Percentiles rank a stretch among this genome's conserved stretches.
phyloP scores from a whole-genome alignment of 768 basidiomycete genomes.

The Leucosporidium yakuticum region DNA sequence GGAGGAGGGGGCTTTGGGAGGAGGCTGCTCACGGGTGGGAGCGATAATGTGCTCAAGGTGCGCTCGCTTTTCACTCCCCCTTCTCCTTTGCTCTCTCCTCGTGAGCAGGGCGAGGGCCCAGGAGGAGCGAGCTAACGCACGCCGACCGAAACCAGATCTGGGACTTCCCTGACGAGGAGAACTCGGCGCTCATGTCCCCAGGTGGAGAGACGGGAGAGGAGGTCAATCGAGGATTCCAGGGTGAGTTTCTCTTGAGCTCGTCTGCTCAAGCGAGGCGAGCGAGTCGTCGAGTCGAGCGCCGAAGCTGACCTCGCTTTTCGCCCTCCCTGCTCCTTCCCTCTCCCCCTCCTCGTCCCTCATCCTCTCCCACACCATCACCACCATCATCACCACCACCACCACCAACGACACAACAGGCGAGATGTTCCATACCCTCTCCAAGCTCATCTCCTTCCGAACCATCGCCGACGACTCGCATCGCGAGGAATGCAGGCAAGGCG shows the following conservation, averaged over 20 bases:
- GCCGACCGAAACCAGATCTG: conserved; percentile 4
- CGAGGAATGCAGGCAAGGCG: conserved; percentile 82
- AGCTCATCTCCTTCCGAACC: conserved; percentile 81
- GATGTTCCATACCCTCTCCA: conserved; percentile 36
- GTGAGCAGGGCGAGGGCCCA: no score
- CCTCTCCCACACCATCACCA: no score
- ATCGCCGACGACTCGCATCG: conserved; percentile 62
- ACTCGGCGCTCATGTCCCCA: no score
- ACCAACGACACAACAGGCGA: conserved; percentile 9
- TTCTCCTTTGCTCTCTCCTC: no score
- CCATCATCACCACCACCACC: no score
- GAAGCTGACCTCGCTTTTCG: not conserved
- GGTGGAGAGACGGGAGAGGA: not conserved
- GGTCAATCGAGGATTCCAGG: not conserved
- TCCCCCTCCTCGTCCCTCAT: no score
- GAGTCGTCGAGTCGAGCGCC: not conserved
- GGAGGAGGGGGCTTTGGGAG: not conserved
- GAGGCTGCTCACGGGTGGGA: conserved; percentile 64
- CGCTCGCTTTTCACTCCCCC: not conserved
- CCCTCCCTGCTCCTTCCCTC: not conserved
- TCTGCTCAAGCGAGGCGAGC: no score
- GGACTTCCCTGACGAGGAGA: not conserved
- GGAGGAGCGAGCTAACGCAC: no score
- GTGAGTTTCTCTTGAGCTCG: not conserved
- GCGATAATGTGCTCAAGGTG: conserved; percentile 79